Conservation (phyloP, 345 rosid species). For the Sisymbrium altissimum region DNA sequence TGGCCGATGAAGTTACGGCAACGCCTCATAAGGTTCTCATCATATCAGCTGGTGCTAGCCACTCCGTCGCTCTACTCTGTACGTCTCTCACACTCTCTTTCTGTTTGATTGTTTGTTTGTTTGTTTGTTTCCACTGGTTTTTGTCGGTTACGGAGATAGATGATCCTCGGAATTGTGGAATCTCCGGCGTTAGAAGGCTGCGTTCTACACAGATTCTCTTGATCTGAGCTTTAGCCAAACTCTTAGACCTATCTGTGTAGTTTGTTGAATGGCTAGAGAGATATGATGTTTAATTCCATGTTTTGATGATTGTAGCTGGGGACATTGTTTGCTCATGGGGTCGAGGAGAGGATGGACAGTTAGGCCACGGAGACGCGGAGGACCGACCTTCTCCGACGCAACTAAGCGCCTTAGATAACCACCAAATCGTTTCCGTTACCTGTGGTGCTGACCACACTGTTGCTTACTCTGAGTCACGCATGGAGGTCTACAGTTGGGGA, state of each 20-base stretch:
- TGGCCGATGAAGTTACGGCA: slow-evolving; percentile 37
- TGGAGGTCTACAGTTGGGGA: slow-evolving; percentile 92
- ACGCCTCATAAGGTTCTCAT: slow-evolving; percentile 62
- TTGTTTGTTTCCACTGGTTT: neutral
- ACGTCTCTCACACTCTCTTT: slow-evolving; percentile 24
- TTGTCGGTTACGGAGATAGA: slow-evolving; percentile 3
- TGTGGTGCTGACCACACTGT: slow-evolving; percentile 97
- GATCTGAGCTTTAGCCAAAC: slow-evolving; percentile 5
- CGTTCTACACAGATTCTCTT: slow-evolving; percentile 6
- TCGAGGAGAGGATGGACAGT: slow-evolving; percentile 97
- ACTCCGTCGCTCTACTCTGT: slow-evolving; percentile 93
- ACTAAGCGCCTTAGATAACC: slow-evolving; percentile 67
- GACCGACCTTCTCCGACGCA: slow-evolving; percentile 82
- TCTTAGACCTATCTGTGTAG: neutral
- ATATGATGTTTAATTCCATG: slow-evolving; percentile 5
- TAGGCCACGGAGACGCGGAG: slow-evolving; percentile 95
- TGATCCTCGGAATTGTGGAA: neutral
- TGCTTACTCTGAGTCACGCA: slow-evolving; percentile 65
- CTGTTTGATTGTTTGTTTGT: too few species aligned
- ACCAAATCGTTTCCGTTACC: slow-evolving; percentile 56
- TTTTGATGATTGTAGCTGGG: slow-evolving; percentile 56
- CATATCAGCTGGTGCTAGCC: slow-evolving; percentile 96
- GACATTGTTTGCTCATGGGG: slow-evolving; percentile 94
- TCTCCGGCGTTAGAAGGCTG: neutral
- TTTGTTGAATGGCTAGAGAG: neutral